Base-by-base conservation (phyloP, 805 yeast genomes). In the Pichia ethanolica region DNA sequence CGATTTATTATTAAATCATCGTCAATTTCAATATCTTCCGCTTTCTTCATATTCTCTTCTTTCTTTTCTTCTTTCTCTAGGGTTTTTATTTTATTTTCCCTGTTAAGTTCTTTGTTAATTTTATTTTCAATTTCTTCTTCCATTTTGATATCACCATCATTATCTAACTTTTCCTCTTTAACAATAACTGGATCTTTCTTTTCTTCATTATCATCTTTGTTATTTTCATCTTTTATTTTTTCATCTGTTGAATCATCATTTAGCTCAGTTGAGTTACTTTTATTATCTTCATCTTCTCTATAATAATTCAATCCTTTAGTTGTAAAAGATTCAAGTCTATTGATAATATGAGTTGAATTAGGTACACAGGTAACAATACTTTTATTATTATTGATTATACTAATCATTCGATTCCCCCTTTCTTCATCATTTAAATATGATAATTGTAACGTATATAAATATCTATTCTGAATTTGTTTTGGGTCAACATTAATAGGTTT, bases 391-490 rank as follows among this genome's bases (percentile, higher is more conserved):
- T 78, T 71, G 35, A 79, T 69, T 42, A 79, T 68, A 11, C 80
- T 69, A 13, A 80, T 69, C 33, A 77, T 71, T 45, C 76, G 64
- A 45, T 71, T 74, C 7, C 48, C 48, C 5, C 47, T 35, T 13
- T 44, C 40, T 35, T 51, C 50, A 14, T 49, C 49, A 5, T 67
- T 65, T 45, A 75, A 53, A 53, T 80, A 80, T 10, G 82, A 73
- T 4, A 81, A 71, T 32, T 73, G 68, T 44, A 79, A 63, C 0
- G 80, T 77, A 59, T 75, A 77, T 28, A 80, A 64, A 48, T 71
- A 78, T 53, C 73, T 69, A 35, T 73, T 67, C 7, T 67, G 68
- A 12, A 66, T 61, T 39, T 73, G 74, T 2, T 67, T 63, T 1
- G 74, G 63, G 10, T 57, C 55, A 8, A 63, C 56, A 7, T 67